A percentile compares a stretch with the other conserved stretches of the same genome.
These are phyloP conservation scores for Uncinocarpus reesii DNA, from an alignment of 2,329 filamentous ascomycete species.

Conservation along the genomic window DNA sequence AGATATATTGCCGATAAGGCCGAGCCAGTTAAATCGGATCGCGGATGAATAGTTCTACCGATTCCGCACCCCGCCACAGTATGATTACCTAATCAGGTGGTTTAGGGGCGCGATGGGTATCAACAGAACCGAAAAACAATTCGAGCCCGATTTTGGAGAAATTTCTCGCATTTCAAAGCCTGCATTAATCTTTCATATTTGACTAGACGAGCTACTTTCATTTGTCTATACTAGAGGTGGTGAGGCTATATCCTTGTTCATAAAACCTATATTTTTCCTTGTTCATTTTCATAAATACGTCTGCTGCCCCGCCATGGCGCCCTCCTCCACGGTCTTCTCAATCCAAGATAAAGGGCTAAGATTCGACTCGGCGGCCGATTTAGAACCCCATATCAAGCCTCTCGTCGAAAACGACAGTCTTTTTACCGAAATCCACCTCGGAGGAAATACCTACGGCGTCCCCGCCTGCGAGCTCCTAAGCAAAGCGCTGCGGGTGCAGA, in stretches of 20 bases:
- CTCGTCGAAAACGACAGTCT: constrained; percentile 62
- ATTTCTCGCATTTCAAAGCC: too few relatives aligned
- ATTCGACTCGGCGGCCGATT: constrained; percentile 76
- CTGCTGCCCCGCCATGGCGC: constrained; percentile 41
- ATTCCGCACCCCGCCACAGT: too few relatives aligned
- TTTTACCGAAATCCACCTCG: constrained; percentile 67
- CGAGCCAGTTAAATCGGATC: too few relatives aligned
- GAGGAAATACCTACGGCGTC: constrained; percentile 87
- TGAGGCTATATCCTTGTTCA: background rate
- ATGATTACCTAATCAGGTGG: too few relatives aligned
- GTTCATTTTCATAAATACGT: background rate
- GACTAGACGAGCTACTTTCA: too few relatives aligned
- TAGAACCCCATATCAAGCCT: constrained; percentile 70
- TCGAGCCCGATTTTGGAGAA: too few relatives aligned
- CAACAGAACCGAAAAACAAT: too few relatives aligned
- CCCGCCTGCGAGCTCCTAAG: constrained; percentile 78
- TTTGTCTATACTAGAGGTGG: too few relatives aligned
- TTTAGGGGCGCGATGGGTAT: too few relatives aligned
- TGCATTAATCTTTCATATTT: too few relatives aligned
- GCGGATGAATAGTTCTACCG: too few relatives aligned
- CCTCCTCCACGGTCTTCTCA: constrained; percentile 53
- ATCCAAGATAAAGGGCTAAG: constrained; percentile 87
- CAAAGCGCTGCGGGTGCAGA: constrained; percentile 73
- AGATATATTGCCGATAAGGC: background rate
- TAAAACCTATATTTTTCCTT: background rate